A percentile compares a stretch with the other conserved stretches of the same genome.
phyloP scores from a whole-genome alignment of 2,329 filamentous ascomycete genomes.

The Neurospora crassa region DNA sequence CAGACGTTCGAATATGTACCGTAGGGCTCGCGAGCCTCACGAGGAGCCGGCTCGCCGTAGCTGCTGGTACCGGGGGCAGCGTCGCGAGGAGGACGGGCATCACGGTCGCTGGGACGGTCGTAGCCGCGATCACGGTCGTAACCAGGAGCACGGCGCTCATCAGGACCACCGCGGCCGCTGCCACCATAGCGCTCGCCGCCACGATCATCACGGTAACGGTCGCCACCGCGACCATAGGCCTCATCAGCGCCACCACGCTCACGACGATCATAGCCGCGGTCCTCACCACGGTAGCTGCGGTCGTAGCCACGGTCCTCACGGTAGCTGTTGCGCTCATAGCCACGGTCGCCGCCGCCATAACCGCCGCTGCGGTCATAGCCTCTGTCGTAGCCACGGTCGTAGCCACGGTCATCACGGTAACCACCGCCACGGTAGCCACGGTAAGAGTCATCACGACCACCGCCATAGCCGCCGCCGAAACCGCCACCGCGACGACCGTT shows the following conservation, averaged over 20 bases:
- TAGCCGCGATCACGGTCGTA: conserved; percentile 33
- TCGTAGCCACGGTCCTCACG: conserved; percentile 36
- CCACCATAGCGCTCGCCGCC: conserved; percentile 48
- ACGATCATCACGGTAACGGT: conserved; percentile 20
- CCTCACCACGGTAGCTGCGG: conserved; percentile 34
- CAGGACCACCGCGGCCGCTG: conserved; percentile 34
- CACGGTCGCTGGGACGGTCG: conserved; percentile 24
- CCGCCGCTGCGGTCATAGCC: conserved; percentile 24
- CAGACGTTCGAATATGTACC: conserved; percentile 14
- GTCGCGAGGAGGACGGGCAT: conserved; percentile 22
- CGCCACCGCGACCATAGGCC: conserved; percentile 28
- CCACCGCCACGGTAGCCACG: conserved; percentile 27
- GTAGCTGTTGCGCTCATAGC: conserved; percentile 43
- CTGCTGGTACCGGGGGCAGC: conserved; percentile 17
- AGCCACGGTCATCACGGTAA: conserved; percentile 18
- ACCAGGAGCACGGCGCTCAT: conserved; percentile 27
- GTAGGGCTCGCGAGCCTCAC: conserved; percentile 22
- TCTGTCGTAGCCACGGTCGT: conserved; percentile 40
- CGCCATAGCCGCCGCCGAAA: conserved; percentile 35
- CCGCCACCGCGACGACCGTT: conserved; percentile 43
- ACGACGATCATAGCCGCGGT: conserved; percentile 21
- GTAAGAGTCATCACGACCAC: conserved; percentile 47
- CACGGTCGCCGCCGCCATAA: conserved; percentile 21
- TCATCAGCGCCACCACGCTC: conserved; percentile 33
- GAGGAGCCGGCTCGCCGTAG: conserved; percentile 21